Percentiles rank a stretch among this genome's conserved stretches.
phyloP scores from a whole-genome alignment of 805 yeast genomes.

The Cyberlindnera subsufficiens region DNA sequence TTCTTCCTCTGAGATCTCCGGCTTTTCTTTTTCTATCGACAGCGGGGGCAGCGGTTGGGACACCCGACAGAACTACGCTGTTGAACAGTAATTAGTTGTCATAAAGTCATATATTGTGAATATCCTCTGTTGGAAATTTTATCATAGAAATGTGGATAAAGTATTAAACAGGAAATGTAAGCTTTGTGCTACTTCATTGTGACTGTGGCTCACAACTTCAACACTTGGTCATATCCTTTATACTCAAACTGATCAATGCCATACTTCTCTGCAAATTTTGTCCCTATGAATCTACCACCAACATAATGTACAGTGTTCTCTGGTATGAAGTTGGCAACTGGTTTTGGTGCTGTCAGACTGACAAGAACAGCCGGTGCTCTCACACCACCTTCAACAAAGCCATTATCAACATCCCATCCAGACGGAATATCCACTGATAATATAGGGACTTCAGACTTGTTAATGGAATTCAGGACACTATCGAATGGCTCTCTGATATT shows the following conservation, averaged over 20 bases:
- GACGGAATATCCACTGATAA: conserved; percentile 89
- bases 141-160: too few species aligned
- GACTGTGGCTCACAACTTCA: conserved; percentile 8
- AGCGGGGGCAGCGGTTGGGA: too few species aligned
- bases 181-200: not conserved
- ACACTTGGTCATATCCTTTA: conserved; percentile 51
- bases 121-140: too few species aligned
- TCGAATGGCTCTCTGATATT: conserved; percentile 80
- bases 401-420: conserved; percentile 94
- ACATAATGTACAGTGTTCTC: conserved; percentile 52
- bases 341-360: conserved; percentile 91
- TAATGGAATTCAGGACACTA: conserved; percentile 35
- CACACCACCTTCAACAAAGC: conserved; percentile 47
- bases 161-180: too few species aligned
- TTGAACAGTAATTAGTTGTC: too few species aligned
- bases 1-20: too few species aligned
- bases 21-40: too few species aligned
- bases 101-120: too few species aligned
- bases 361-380: conserved; percentile 64
- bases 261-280: conserved; percentile 62
- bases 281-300: conserved; percentile 84
- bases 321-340: conserved; percentile 53
- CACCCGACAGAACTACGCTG: too few species aligned
- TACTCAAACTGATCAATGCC: conserved; percentile 62
- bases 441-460: conserved; percentile 43